These are phyloP conservation scores for Halophytophthora polymorphica DNA, from an alignment of 352 stramenopile genomes.

Conservation along the genomic window DNA sequence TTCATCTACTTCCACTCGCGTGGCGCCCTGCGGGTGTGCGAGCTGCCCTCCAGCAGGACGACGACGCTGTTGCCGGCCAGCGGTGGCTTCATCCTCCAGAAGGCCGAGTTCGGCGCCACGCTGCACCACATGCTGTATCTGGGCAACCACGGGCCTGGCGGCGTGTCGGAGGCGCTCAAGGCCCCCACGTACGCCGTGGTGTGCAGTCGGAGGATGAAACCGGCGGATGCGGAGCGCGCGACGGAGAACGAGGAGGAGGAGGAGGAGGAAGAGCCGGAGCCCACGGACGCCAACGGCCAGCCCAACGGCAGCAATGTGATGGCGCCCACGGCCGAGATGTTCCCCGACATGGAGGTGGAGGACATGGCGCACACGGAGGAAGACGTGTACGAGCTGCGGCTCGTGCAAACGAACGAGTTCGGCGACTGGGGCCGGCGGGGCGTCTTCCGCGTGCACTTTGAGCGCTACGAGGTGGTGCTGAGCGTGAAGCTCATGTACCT, in stretches of 20 bases:
- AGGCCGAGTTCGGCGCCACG: slow-evolving; percentile 67
- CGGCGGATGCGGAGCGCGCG: slow-evolving; percentile 51
- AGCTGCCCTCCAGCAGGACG: slow-evolving; percentile 72
- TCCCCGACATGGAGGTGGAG: slow-evolving; percentile 59
- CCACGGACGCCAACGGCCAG: slow-evolving; percentile 40
- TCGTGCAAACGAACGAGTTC: slow-evolving; percentile 80
- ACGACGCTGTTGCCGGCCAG: slow-evolving; percentile 67
- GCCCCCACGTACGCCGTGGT: slow-evolving; percentile 79
- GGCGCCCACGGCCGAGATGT: slow-evolving; percentile 78
- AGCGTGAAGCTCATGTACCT: slow-evolving; percentile 86
- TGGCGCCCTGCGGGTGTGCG: slow-evolving; percentile 73
- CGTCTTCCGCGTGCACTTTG: slow-evolving; percentile 83
- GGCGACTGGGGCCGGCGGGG: slow-evolving; percentile 66
- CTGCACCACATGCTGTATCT: slow-evolving; percentile 84
- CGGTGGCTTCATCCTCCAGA: slow-evolving; percentile 77
- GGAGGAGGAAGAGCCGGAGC: slow-evolving; percentile 46
- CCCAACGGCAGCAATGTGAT: slow-evolving; percentile 64
- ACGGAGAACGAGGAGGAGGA: slow-evolving; percentile 60
- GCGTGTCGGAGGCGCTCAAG: slow-evolving; percentile 74
- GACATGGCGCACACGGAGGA: slow-evolving; percentile 71
- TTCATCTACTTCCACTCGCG: slow-evolving; percentile 89
- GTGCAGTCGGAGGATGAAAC: slow-evolving; percentile 55
- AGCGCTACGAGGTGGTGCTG: slow-evolving; percentile 82
- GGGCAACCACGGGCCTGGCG: slow-evolving; percentile 66
- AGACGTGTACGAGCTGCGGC: slow-evolving; percentile 79